phyloP scores from a whole-genome alignment of 75 land plant genomes.

The Pinus albicaulis region DNA sequence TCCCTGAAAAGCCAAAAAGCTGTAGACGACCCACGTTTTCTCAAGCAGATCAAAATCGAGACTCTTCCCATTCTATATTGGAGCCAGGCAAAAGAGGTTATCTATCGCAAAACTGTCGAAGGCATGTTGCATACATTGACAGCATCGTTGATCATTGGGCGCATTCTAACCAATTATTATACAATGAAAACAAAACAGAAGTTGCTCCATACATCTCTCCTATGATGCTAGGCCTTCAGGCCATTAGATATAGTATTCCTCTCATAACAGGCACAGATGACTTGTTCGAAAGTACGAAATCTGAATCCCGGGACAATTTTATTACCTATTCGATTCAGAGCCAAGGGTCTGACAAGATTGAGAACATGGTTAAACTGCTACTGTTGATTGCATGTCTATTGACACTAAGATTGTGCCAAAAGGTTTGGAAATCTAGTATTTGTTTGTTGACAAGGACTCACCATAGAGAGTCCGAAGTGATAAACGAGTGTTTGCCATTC shows the following conservation, averaged over 20 bases:
- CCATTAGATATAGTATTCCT: constrained; percentile 57
- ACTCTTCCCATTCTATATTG: constrained; percentile 57
- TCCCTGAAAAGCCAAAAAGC: constrained; percentile 40
- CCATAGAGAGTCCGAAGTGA: constrained; percentile 52
- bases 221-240: constrained; percentile 65
- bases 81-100: constrained; percentile 45
- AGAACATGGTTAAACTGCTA: constrained; percentile 45
- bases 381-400: constrained; percentile 47
- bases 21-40: constrained; percentile 43
- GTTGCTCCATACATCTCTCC: constrained; percentile 59
- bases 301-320: constrained; percentile 16
- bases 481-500: constrained; percentile 18
- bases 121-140: constrained; percentile 41
- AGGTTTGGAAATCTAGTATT: constrained; percentile 54
- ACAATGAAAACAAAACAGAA: constrained; percentile 30
- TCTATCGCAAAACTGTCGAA: constrained; percentile 52
- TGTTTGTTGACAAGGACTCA: constrained; percentile 35
- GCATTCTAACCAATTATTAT: constrained; percentile 46
- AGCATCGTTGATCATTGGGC: constrained; percentile 36
- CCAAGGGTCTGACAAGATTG: constrained; percentile 25
- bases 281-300: constrained; percentile 29
- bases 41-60: constrained; percentile 33
- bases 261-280: constrained; percentile 61
- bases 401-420: constrained; percentile 53
- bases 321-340: constrained; percentile 17